These are phyloP conservation scores for Lactuca saligna DNA, from an alignment of 129 eudicot species.

Conservation along the genomic window DNA sequence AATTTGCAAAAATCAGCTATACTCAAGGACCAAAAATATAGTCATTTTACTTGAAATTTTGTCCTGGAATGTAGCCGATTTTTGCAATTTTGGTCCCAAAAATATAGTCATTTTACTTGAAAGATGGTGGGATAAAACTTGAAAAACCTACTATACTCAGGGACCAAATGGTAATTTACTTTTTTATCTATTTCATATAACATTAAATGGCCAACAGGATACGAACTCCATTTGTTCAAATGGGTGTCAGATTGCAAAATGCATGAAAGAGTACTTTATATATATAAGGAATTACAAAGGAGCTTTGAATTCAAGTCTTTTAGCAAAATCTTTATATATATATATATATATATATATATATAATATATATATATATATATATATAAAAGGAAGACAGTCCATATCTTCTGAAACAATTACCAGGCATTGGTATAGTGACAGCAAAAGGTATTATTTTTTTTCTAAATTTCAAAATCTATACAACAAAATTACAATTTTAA, in stretches of 20 bases:
- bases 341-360: no score
- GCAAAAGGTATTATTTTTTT: slow-evolving; percentile 60
- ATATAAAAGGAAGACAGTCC: slow-evolving; percentile 99
- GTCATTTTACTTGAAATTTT: neutral
- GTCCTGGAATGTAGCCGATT: no score
- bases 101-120: no score
- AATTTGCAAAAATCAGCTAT: neutral
- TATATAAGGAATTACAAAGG: slow-evolving; percentile 77
- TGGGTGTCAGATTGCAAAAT: slow-evolving; percentile 86
- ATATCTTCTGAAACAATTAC: slow-evolving; percentile 94
- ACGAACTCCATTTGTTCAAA: slow-evolving; percentile 83
- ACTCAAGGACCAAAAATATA: neutral
- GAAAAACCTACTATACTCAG: neutral
- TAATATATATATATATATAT: no score
- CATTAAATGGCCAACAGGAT: slow-evolving; percentile 48
- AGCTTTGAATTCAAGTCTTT: slow-evolving; percentile 63
- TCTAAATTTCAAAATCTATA: slow-evolving; percentile 5
- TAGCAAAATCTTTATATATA: slow-evolving; percentile 93
- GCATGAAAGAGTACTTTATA: slow-evolving; percentile 96
- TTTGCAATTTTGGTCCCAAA: no score
- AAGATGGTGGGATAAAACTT: no score
- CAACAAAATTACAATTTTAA: neutral
- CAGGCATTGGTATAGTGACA: slow-evolving; percentile 99
- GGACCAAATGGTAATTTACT: neutral
- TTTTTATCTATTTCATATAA: slow-evolving; percentile 1